Evolutionary conservation across 352 stramenopile species (phyloP).

Genomic region (Phytopythium chamaehyphon): DNA sequence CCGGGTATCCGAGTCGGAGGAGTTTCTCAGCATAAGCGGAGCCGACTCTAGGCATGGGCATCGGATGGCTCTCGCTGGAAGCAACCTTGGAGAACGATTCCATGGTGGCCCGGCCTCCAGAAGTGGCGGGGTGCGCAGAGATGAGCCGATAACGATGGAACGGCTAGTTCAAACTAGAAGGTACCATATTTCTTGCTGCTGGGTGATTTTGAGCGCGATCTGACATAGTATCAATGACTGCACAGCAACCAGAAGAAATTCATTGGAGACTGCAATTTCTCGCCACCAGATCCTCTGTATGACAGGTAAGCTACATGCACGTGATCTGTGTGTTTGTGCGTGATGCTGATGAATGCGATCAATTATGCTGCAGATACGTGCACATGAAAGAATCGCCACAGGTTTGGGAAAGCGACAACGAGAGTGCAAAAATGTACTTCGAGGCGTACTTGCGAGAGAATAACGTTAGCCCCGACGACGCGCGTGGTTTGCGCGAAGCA

Average conservation of each 20-base stretch:
- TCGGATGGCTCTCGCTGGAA: slow-evolving; percentile 22
- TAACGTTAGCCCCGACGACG: slow-evolving; percentile 68
- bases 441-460: slow-evolving; percentile 77
- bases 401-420: slow-evolving; percentile 78
- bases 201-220: no score
- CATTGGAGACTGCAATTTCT: slow-evolving; percentile 47
- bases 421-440: slow-evolving; percentile 79
- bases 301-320: slow-evolving; percentile 35
- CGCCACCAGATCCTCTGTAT: slow-evolving; percentile 49
- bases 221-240: not conserved
- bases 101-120: slow-evolving; percentile 24
- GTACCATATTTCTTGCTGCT: slow-evolving; percentile 32
- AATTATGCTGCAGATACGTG: slow-evolving; percentile 42
- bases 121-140: slow-evolving; percentile 40
- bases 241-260: slow-evolving; percentile 48
- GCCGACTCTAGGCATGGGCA: slow-evolving; percentile 21
- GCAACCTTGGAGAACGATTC: slow-evolving; percentile 23
- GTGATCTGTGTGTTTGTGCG: not conserved
- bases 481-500: slow-evolving; percentile 50
- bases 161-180: slow-evolving; percentile 41
- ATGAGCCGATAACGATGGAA: slow-evolving; percentile 59
- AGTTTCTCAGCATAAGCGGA: slow-evolving; percentile 29
- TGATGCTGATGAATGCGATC: not conserved
- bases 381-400: slow-evolving; percentile 51
- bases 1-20: slow-evolving; percentile 19